phyloP scores from a whole-genome alignment of 257 asterid species.

The Anisodus tanguticus region DNA sequence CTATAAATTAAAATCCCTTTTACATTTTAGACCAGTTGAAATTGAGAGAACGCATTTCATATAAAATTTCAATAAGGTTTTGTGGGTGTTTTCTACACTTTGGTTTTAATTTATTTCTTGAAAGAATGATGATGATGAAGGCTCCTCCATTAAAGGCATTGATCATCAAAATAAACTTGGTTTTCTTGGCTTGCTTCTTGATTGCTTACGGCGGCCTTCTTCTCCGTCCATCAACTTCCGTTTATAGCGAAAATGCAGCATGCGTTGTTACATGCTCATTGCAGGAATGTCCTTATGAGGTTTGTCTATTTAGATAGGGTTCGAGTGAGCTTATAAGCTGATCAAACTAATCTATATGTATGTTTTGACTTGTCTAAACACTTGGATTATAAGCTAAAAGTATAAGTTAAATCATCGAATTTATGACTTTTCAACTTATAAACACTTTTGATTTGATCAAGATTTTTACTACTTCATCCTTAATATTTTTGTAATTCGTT shows the following conservation, averaged over 20 bases:
- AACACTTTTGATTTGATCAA: no score
- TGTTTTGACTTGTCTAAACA: no score
- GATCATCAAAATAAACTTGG: conserved; percentile 61
- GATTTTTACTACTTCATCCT: no score
- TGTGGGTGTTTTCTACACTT: neutral
- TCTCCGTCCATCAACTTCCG: conserved; percentile 61
- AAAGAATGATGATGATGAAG: conserved; percentile 52
- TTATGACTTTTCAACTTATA: neutral
- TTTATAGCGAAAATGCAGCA: conserved; percentile 53
- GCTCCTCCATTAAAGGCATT: conserved; percentile 58
- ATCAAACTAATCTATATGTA: neutral
- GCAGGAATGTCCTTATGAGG: conserved; percentile 71
- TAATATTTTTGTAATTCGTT: no score
- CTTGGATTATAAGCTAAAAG: no score
- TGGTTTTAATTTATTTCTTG: neutral
- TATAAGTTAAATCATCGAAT: no score
- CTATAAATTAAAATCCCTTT: conserved; percentile 28
- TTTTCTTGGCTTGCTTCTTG: conserved; percentile 65
- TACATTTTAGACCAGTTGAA: conserved; percentile 18
- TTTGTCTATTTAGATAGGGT: conserved; percentile 35
- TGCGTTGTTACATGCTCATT: conserved; percentile 63
- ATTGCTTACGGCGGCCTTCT: conserved; percentile 55
- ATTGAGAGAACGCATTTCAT: neutral
- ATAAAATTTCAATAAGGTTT: neutral
- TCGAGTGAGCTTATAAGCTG: conserved; percentile 45